phyloP scores from a whole-genome alignment of 129 eudicot genomes.

The Artemisia annua region DNA sequence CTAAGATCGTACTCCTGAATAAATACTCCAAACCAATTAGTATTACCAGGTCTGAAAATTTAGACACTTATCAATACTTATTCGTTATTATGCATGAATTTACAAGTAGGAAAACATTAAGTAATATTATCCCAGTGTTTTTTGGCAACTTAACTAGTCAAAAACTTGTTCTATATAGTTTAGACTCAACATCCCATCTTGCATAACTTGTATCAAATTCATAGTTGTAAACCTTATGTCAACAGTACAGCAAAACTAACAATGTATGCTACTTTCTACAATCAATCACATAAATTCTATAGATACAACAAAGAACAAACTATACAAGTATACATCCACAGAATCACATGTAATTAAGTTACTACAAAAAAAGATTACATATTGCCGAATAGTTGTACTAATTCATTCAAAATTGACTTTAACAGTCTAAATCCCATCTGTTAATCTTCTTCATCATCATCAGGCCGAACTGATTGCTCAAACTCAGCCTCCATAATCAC shows the following conservation, averaged over 20 bases:
- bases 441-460: slow-evolving; percentile 44
- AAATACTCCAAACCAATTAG: no score
- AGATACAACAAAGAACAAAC: neutral
- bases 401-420: neutral
- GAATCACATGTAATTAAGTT: slow-evolving; percentile 6
- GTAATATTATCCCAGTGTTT: no score
- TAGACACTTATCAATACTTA: no score
- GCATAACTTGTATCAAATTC: no score
- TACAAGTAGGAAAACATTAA: no score
- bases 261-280: neutral
- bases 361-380: neutral
- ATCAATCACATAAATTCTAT: neutral
- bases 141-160: no score
- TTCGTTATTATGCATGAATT: no score
- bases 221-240: neutral
- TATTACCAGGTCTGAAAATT: no score
- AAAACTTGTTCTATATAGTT: no score
- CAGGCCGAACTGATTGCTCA: slow-evolving; percentile 59
- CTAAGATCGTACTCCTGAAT: no score
- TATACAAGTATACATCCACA: slow-evolving; percentile 6
- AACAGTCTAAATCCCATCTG: neutral
- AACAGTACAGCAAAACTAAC: neutral
- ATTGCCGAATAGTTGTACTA: neutral
- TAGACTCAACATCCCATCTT: no score
- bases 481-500: slow-evolving; percentile 87